Conservation (phyloP, 2,329 filamentous ascomycete species). For the Aspergillus persii region DNA sequence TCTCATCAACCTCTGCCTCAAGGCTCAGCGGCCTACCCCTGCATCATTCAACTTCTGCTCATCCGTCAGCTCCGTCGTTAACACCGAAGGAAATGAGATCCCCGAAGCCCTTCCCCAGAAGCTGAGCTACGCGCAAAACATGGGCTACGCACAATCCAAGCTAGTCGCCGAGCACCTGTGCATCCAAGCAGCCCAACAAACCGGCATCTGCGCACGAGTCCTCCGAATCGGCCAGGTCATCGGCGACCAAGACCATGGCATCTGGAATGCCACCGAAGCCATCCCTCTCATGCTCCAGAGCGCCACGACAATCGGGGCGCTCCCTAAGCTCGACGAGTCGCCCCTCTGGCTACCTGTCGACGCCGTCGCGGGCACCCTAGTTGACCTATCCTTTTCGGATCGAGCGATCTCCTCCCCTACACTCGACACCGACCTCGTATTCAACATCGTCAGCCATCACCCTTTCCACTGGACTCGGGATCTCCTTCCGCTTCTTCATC, state of each 20-base stretch:
- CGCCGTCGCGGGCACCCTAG: constrained; percentile 37
- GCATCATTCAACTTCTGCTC: constrained; percentile 52
- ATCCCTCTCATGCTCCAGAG: constrained; percentile 54
- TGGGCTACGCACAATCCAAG: constrained; percentile 46
- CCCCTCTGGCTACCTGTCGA: constrained; percentile 47
- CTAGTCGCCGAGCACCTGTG: constrained; percentile 35
- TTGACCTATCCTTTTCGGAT: constrained; percentile 26
- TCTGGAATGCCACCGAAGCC: constrained; percentile 34
- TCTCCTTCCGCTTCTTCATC: constrained; percentile 53
- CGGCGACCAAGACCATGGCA: constrained; percentile 26
- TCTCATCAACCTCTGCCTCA: constrained; percentile 38
- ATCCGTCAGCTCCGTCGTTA: constrained; percentile 46
- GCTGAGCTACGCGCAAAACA: constrained; percentile 37
- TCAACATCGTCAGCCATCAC: constrained; percentile 54
- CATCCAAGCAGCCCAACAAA: constrained; percentile 19
- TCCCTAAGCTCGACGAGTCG: constrained; percentile 49
- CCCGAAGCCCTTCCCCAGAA: constrained; percentile 35
- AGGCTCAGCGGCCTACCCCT: constrained; percentile 27
- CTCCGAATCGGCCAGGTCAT: constrained; percentile 37
- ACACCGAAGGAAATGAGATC: constrained; percentile 25
- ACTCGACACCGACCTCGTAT: constrained; percentile 32
- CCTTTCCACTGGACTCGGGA: constrained; percentile 53
- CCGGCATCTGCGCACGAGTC: constrained; percentile 20
- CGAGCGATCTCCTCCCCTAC: constrained; percentile 3
- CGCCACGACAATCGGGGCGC: constrained; percentile 42